Conservation (phyloP, 192 early-diverging fungal species). For the Ramicandelaber brevisporus region DNA sequence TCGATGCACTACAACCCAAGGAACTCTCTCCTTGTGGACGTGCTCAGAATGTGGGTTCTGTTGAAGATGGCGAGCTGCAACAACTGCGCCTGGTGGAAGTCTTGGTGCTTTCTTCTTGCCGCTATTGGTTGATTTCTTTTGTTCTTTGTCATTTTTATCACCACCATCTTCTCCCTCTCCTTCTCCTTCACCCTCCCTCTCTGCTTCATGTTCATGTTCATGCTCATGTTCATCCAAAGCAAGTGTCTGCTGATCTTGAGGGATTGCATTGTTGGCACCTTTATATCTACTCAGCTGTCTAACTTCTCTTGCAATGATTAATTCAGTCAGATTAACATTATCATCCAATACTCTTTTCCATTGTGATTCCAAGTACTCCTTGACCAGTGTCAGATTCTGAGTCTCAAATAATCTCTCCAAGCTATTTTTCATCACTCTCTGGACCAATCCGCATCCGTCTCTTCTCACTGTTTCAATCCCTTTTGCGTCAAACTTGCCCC, state of each 20-base stretch:
- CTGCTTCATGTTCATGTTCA: too few species aligned
- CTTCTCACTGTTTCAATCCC: conserved; percentile 86
- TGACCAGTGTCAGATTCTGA: conserved; percentile 58
- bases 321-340: conserved; percentile 40
- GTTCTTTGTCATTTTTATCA: too few species aligned
- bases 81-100: conserved; percentile 40
- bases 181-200: too few species aligned
- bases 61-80: conserved; percentile 37
- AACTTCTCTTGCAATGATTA: conserved; percentile 77
- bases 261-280: too few species aligned
- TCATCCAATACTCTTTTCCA: conserved; percentile 44
- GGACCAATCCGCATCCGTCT: conserved; percentile 55
- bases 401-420: conserved; percentile 58
- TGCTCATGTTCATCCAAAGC: too few species aligned
- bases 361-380: conserved; percentile 39
- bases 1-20: conserved; percentile 60
- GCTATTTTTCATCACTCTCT: conserved; percentile 48
- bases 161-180: conserved; percentile 52
- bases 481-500: conserved; percentile 74
- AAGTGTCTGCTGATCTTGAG: too few species aligned
- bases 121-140: too few species aligned
- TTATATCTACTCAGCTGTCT: too few species aligned
- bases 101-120: conserved; percentile 37
- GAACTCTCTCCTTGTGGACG: conserved; percentile 68
- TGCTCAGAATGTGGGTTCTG: conserved; percentile 50